phyloP scores from a whole-genome alignment of 2,329 filamentous ascomycete species.

The Aspergillus nomiae region DNA sequence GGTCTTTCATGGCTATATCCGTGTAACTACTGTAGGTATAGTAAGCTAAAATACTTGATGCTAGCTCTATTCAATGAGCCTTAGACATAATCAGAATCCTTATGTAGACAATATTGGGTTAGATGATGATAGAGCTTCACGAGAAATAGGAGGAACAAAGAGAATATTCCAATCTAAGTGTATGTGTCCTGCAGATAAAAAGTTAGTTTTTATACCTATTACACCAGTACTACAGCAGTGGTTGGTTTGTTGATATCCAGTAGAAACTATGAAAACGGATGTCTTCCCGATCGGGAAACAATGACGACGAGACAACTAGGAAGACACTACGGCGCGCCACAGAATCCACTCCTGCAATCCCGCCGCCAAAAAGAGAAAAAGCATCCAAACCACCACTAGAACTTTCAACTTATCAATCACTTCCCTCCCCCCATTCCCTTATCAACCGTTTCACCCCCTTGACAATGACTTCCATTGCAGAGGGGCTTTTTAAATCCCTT shows the following conservation, averaged over 20 bases:
- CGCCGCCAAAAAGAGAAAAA: conserved; percentile 22
- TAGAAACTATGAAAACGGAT: neutral
- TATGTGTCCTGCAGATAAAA: neutral
- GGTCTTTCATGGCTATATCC: too few species aligned
- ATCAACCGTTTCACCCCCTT: conserved; percentile 9
- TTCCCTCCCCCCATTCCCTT: conserved; percentile 19
- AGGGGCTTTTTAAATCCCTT: conserved; percentile 75
- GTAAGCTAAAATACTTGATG: neutral
- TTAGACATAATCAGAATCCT: neutral
- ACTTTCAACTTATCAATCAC: conserved; percentile 15
- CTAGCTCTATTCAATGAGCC: neutral
- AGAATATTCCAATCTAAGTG: too few species aligned
- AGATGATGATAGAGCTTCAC: neutral
- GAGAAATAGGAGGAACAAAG: too few species aligned
- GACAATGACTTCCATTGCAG: conserved; percentile 66
- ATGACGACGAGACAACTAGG: neutral
- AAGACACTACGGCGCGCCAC: neutral
- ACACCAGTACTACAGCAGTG: neutral
- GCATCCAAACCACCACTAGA: conserved; percentile 16
- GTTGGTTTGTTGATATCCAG: neutral
- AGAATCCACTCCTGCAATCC: conserved; percentile 12
- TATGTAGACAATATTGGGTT: neutral
- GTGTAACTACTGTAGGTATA: neutral
- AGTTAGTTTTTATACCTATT: neutral
- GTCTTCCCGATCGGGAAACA: neutral